These are phyloP conservation scores for Chaetomium tenue DNA, from an alignment of 495 filamentous ascomycete genomes.

Conservation along the genomic window DNA sequence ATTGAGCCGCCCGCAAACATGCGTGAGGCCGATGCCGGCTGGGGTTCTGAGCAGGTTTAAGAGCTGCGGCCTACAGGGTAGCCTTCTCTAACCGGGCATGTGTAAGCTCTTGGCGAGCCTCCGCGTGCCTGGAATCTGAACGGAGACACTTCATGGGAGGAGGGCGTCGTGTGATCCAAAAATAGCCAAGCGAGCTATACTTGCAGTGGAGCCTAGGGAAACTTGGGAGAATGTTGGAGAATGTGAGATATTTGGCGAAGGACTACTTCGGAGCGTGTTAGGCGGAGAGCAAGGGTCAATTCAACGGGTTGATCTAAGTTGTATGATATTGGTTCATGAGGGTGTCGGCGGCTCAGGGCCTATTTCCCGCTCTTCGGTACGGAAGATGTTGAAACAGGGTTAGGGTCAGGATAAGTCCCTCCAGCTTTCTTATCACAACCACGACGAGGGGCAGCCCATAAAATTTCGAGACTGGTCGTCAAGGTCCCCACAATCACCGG, in stretches of 20 bases:
- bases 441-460: conserved; percentile 12
- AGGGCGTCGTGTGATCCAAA: background rate
- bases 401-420: conserved; percentile 11
- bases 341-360: background rate
- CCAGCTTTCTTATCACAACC: conserved; percentile 15
- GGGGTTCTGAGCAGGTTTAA: conserved; percentile 89
- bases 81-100: background rate
- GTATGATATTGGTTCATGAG: conserved; percentile 2
- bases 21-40: conserved; percentile 83
- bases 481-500: conserved; percentile 23
- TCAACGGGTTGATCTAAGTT: background rate
- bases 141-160: background rate
- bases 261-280: background rate
- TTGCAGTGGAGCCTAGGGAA: background rate
- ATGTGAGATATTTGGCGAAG: background rate
- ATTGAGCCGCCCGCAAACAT: conserved; percentile 99
- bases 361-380: background rate
- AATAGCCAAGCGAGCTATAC: background rate
- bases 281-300: background rate
- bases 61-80: background rate
- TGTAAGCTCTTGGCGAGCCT: background rate
- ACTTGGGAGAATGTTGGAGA: background rate
- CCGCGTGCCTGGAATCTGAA: background rate
- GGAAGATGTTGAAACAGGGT: background rate
- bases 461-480: conserved; percentile 18